Base-by-base conservation (phyloP, 108 stramenopile genomes). In the Pseudonitzschia pungens region DNA sequence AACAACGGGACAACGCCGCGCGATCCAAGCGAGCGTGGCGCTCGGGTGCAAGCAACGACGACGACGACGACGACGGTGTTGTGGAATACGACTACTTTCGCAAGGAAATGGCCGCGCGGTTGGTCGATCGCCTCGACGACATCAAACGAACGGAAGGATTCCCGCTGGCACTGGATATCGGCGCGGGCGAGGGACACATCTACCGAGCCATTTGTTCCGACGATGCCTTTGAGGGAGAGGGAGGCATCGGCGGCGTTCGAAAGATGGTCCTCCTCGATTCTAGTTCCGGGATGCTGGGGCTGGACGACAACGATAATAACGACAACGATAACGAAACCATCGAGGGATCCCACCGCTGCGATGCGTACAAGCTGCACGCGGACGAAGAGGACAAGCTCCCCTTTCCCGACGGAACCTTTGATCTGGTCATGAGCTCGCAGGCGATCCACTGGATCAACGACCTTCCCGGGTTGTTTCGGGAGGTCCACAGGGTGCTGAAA, bases 371-470 rank as follows among this genome's bases (percentile, higher is more conserved):
- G 55, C 59, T 93, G 28, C 70, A 80, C 48, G 71, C 80, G 18
- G 87, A 92, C 55, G 94, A 91, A 70, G 87, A 88, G 75, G 75
- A 73, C 18, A 84, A 71, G 16, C 78, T 93, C 29, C 89, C 89
- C 1, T 96, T 99, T 82, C 87, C 92, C 10, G 92, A 95, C 55
- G 90, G 79, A 18, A 92, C 97, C 20, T 97, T 98, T 82, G 99
- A 99, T 78, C 68, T 97, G 4, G 97, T 97, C 27, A 78, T 97
- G 32, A 96, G 92, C 70, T 89, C 83, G 45, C 80, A 91, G 70
- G 50, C 86, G 5, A 71, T 99, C 68, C 98, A 99, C 70, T 99
- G 98, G 98, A 81, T 97, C 53, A 98, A 98, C 71, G 94, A 98
- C 74, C 77, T 99, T 12, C 96, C 95, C 14, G 55, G 72, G 44